phyloP scores from a whole-genome alignment of 2,329 filamentous ascomycete species.

The Sphaerulina vaccinii region DNA sequence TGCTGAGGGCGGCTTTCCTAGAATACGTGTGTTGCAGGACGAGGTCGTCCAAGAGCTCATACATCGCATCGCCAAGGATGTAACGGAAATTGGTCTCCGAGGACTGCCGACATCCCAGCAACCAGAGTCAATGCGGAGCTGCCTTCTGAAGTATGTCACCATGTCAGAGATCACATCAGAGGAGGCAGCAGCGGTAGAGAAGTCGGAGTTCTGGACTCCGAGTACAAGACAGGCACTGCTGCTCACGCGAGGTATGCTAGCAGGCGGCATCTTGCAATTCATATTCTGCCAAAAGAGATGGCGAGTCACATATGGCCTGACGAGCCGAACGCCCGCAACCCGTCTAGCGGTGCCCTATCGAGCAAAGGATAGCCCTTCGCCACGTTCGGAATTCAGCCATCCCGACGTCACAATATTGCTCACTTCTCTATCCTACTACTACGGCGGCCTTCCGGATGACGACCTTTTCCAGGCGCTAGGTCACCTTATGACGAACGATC shows the following conservation, averaged over 20 bases:
- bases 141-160: neutral
- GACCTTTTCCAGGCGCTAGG: conserved; percentile 44
- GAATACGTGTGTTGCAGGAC: conserved; percentile 45
- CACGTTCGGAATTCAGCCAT: conserved; percentile 66
- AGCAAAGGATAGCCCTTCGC: conserved; percentile 63
- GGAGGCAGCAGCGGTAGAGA: neutral
- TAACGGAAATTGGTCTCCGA: conserved; percentile 33
- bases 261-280: conserved; percentile 59
- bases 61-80: conserved; percentile 33
- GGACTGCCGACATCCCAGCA: conserved; percentile 18
- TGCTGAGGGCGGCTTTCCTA: conserved; percentile 47
- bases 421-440: conserved; percentile 68
- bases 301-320: conserved; percentile 61
- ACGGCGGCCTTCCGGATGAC: conserved; percentile 52
- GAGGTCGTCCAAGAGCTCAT: neutral
- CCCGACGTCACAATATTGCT: conserved; percentile 65
- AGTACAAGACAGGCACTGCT: conserved; percentile 39
- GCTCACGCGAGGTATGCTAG: conserved; percentile 60
- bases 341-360: conserved; percentile 64
- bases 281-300: conserved; percentile 62
- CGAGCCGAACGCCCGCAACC: conserved; percentile 48
- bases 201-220: neutral
- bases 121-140: neutral
- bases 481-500: conserved; percentile 28
- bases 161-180: neutral